These are phyloP conservation scores for Dunaliella primolecta DNA, from an alignment of 139 green algal genomes.

Conservation along the genomic window DNA sequence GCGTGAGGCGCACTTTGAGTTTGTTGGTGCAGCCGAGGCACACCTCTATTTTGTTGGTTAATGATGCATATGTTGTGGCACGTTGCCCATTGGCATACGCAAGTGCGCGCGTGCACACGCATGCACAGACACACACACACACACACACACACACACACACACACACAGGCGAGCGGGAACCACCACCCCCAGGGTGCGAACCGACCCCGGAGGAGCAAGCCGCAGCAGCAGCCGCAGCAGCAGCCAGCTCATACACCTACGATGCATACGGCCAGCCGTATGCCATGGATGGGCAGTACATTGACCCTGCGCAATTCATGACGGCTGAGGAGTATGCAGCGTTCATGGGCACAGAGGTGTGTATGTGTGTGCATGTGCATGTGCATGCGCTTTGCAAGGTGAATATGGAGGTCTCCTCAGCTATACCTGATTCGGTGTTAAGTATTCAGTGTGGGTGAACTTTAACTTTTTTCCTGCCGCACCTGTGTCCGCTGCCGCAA, in stretches of 20 bases:
- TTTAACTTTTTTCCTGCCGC: no score
- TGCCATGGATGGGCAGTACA: not conserved
- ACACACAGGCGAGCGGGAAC: not conserved
- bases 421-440: no score
- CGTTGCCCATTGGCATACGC: not conserved
- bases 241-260: not conserved
- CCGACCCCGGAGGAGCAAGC: not conserved
- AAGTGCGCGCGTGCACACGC: not conserved
- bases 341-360: not conserved
- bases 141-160: not conserved
- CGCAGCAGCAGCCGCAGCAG: not conserved
- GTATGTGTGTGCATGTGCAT: no score
- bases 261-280: not conserved
- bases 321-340: conserved; percentile 9
- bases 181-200: not conserved
- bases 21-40: no score
- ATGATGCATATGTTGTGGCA: no score
- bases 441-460: no score
- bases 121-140: not conserved
- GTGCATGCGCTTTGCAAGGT: not conserved
- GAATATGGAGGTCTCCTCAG: no score
- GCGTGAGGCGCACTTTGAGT: no score
- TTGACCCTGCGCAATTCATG: conserved; percentile 6
- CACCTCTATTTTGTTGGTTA: no score
- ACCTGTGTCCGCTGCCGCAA: no score